Conservation (phyloP, 2,329 filamentous ascomycete genomes). For the Pseudopithomyces chartarum region DNA sequence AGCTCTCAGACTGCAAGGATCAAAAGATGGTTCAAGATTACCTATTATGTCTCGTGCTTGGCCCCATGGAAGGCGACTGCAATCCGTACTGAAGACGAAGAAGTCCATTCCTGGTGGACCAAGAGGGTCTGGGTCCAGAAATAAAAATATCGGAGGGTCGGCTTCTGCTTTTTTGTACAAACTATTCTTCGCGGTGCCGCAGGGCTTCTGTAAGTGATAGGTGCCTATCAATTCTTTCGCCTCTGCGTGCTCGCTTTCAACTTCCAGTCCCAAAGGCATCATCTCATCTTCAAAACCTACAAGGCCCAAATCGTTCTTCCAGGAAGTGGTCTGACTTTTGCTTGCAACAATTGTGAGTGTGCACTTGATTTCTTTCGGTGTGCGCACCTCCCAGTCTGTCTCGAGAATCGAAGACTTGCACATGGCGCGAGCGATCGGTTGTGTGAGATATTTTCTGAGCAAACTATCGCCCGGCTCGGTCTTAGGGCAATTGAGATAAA, state of each 20-base stretch:
- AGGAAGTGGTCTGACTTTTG: background rate
- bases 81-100: conserved; percentile 62
- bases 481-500: conserved; percentile 50
- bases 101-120: conserved; percentile 54
- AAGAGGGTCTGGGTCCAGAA: conserved; percentile 61
- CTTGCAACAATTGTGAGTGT: background rate
- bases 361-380: conserved; percentile 37
- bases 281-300: conserved; percentile 46
- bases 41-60: conserved; percentile 51
- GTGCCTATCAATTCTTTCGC: conserved; percentile 51
- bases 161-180: conserved; percentile 56
- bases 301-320: conserved; percentile 37
- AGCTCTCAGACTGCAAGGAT: conserved; percentile 26
- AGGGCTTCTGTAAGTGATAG: conserved; percentile 59
- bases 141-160: conserved; percentile 55
- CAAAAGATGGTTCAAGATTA: conserved; percentile 44
- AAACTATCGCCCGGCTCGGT: conserved; percentile 45
- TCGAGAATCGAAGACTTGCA: conserved; percentile 19
- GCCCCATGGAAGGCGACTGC: conserved; percentile 53
- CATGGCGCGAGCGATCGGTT: conserved; percentile 27
- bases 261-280: conserved; percentile 41
- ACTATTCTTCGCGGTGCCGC: conserved; percentile 62
- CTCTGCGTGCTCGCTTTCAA: conserved; percentile 46
- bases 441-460: conserved; percentile 48
- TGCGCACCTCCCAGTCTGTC: conserved; percentile 28